Base-by-base conservation (phyloP, 139 green algal genomes). In the Asterochloris sp. region DNA sequence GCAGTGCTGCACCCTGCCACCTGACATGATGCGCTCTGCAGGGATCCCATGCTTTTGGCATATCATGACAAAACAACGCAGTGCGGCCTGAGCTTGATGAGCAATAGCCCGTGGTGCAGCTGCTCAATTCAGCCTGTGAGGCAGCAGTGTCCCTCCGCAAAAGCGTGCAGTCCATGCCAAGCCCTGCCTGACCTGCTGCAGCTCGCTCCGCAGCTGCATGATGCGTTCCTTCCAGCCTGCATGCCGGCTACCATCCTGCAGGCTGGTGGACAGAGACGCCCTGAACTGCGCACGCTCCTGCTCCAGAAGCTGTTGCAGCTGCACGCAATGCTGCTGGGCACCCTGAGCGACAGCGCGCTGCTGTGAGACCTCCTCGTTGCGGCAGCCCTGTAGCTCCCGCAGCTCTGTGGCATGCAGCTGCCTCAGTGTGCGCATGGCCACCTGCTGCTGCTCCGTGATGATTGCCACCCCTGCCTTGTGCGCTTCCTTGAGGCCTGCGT, bases 171-270 rank as follows among this genome's bases (percentile, higher is more conserved):
- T 6, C 38, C 38, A 54, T 54, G 38, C 38, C 2, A 54, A 54
- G 38, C 38, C 38, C 38, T 54, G 38, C 38, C 38, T 54, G 38
- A 67, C 60, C 28, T 80, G 76, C 61, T 80, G 47, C 13, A 80
- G 76, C 76, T 80, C 76, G 69, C 60, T n/a, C 9, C 76, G 29
- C 12, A 80, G 76, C 60, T 80, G 67, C 76, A 80, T 80, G n/a
- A 80, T 14, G 13, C 68, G 67, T 61, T 62, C 68, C 26, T 80
- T 80, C 76, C 76, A 80, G 60, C n/a, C 68, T 80, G 76, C 60
- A 69, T 80, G 60, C 76, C 24, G 67, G 76, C 54, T 61, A 21
- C 68, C 76, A 80, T 68, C 60, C 23, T 23, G 15, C 23, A 29
- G 38, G 38, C 38, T 23, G 23, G 76, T 21, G 24, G 60, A 54